Conservation (phyloP, 129 eudicot genomes). For the carrot (Daucus carota) region DH1_v3.0 NC_030381.2:35329501-35330000, state of each 20-base stretch:
- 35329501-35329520: not conserved
- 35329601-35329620: not conserved
- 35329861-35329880: slow-evolving; percentile 97
- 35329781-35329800: not conserved
- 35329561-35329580: not conserved
- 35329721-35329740: not conserved
- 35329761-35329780: not conserved
- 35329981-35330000: not conserved
- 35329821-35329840: slow-evolving; percentile 11
- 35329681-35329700: not conserved
- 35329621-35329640: not conserved
- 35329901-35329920: slow-evolving; percentile 92
- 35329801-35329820: not conserved
- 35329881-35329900: slow-evolving; percentile 96
- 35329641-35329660: not conserved
- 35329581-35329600: not conserved
- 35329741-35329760: not conserved
- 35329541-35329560: not conserved
- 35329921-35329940: slow-evolving; percentile 95
- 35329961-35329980: not conserved
- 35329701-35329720: not conserved
- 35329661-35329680: not conserved
- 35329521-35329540: not conserved
- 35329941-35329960: slow-evolving; percentile 94
- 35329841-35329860: slow-evolving; percentile 98